Percentiles rank a stretch among this genome's conserved stretches.
phyloP scores from a whole-genome alignment of 164 flowering plant species.

The Cinnamomum chago region DNA sequence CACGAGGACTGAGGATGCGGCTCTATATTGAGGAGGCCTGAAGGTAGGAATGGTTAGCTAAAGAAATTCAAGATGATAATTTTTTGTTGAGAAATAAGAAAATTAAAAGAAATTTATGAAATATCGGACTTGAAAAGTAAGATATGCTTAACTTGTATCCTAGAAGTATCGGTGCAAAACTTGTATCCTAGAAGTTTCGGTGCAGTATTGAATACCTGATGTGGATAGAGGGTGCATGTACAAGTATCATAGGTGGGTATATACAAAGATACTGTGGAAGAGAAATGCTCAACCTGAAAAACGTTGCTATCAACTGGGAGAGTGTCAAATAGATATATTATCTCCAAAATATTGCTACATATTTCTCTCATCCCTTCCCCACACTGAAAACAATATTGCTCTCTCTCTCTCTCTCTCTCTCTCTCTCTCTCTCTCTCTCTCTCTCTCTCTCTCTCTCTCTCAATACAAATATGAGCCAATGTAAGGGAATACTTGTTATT shows the following conservation, averaged over 20 bases:
- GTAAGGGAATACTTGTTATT: background rate
- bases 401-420: background rate
- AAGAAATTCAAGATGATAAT: no score
- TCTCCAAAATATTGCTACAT: background rate
- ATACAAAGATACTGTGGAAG: constrained; percentile 3
- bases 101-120: no score
- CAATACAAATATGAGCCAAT: background rate
- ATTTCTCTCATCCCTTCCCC: background rate
- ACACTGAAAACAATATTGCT: background rate
- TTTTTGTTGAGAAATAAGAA: no score
- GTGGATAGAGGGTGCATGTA: no score
- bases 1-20: no score
- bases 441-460: background rate
- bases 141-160: no score
- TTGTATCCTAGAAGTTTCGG: no score
- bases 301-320: constrained; percentile 6
- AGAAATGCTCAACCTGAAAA: constrained; percentile 1
- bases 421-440: background rate
- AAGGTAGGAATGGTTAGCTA: no score
- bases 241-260: background rate
- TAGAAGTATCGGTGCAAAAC: no score
- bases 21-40: no score
- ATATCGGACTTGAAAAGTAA: no score
- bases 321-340: constrained; percentile 9
- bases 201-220: no score